Conservation (phyloP, 2,329 filamentous ascomycete genomes). For the Penicillium sp. region DNA sequence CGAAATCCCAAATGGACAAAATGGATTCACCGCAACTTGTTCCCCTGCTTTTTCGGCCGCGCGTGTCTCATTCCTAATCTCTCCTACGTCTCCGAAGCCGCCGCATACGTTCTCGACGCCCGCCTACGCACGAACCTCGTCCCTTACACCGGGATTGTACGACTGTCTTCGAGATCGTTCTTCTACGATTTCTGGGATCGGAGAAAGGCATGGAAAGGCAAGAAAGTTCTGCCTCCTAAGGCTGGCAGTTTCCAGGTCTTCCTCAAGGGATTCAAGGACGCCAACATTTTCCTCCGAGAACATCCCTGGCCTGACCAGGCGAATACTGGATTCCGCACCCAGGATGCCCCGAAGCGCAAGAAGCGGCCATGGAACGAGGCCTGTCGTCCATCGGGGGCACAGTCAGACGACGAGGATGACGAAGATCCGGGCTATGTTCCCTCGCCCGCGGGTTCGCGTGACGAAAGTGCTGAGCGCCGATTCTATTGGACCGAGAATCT, state of each 20-base stretch:
- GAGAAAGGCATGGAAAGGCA: conserved; percentile 80
- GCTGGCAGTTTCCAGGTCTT: conserved; percentile 97
- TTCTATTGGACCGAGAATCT: conserved; percentile 86
- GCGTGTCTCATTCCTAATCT: conserved; percentile 96
- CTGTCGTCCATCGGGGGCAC: conserved; percentile 66
- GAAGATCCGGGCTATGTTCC: conserved; percentile 44
- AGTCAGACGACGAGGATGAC: conserved; percentile 62
- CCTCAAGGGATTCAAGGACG: conserved; percentile 93
- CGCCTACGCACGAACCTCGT: conserved; percentile 89
- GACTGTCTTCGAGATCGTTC: conserved; percentile 92
- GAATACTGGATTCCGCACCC: conserved; percentile 64
- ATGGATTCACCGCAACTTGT: conserved; percentile 97
- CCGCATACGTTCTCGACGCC: conserved; percentile 89
- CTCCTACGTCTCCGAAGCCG: conserved; percentile 96
- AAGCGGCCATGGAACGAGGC: conserved; percentile 76
- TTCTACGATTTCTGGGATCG: conserved; percentile 98
- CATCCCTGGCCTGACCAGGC: conserved; percentile 96
- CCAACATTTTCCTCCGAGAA: conserved; percentile 90
- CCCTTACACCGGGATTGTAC: conserved; percentile 93
- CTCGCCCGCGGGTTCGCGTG: conserved; percentile 42
- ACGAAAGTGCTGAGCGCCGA: conserved; percentile 47
- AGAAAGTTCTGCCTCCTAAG: conserved; percentile 82
- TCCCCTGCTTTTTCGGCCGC: conserved; percentile 94
- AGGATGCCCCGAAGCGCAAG: conserved; percentile 64
- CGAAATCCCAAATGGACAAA: conserved; percentile 99